These are phyloP conservation scores for Austroboletus eburneus DNA, from an alignment of 768 basidiomycete genomes.

Conservation along the genomic window DNA sequence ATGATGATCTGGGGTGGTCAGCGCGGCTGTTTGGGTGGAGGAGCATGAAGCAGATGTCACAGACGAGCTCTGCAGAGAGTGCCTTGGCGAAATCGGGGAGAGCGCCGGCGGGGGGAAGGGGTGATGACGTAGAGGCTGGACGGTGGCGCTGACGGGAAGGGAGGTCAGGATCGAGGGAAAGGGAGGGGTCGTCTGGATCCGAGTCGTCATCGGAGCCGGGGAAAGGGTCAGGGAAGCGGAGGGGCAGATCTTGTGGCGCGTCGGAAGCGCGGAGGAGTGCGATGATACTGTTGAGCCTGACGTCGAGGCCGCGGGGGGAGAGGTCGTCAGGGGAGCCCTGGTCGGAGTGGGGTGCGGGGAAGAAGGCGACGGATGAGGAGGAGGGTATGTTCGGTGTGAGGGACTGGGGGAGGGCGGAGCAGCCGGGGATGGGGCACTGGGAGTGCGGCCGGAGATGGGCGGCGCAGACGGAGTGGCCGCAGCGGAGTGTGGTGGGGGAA, in stretches of 20 bases:
- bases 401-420: constrained; percentile 19
- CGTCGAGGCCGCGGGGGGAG: constrained; percentile 36
- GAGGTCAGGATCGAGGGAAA: constrained; percentile 3
- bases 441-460: constrained; percentile 38
- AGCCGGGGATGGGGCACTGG: constrained; percentile 36
- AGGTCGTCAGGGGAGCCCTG: not conserved
- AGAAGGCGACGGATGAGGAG: constrained; percentile 33
- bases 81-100: constrained; percentile 52
- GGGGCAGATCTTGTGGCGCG: constrained; percentile 6
- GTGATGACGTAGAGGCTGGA: constrained; percentile 28
- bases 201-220: constrained; percentile 30
- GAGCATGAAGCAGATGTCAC: constrained; percentile 87
- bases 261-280: constrained; percentile 34
- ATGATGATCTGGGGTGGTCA: constrained; percentile 96
- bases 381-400: constrained; percentile 38
- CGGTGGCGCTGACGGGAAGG: constrained; percentile 22
- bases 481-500: constrained; percentile 58
- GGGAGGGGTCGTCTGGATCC: constrained; percentile 28
- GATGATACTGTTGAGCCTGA: constrained; percentile 55
- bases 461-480: constrained; percentile 81
- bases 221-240: constrained; percentile 20
- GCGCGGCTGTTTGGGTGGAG: constrained; percentile 80
- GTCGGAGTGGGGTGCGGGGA: constrained; percentile 32
- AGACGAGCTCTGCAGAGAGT: constrained; percentile 66
- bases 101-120: constrained; percentile 11